phyloP scores from a whole-genome alignment of 2,329 filamentous ascomycete genomes.

The Pyrenochaeta sp. region DNA sequence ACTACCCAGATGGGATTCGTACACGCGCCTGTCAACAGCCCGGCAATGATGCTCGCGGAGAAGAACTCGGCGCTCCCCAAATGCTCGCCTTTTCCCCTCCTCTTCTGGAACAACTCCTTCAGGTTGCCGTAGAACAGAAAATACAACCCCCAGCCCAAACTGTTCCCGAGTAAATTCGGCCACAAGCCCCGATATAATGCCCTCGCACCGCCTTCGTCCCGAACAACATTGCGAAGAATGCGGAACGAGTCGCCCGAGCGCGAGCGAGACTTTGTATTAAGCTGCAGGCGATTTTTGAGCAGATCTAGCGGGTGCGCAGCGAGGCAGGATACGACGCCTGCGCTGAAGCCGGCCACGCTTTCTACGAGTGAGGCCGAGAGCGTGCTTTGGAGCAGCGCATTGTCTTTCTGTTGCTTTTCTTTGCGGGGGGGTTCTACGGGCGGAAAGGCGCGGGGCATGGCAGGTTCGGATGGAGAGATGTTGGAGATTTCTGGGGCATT shows the following conservation, averaged over 20 bases:
- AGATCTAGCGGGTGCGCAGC: constrained; percentile 92
- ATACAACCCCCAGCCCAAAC: constrained; percentile 88
- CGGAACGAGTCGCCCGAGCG: constrained; percentile 61
- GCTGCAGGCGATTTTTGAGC: constrained; percentile 94
- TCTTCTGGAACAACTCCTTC: constrained; percentile 60
- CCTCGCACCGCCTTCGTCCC: constrained; percentile 64
- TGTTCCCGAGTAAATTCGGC: constrained; percentile 91
- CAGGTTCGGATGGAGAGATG: constrained; percentile 16
- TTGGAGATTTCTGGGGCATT: constrained; percentile 26
- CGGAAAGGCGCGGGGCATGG: constrained; percentile 60
- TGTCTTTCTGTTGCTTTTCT: constrained; percentile 47
- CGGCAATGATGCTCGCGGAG: constrained; percentile 70
- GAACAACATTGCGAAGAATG: constrained; percentile 60
- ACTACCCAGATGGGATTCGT: constrained; percentile 99
- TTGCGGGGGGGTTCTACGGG: constrained; percentile 52
- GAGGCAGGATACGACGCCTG: constrained; percentile 85
- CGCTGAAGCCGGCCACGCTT: constrained; percentile 86
- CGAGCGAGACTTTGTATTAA: constrained; percentile 49
- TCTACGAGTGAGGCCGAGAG: constrained; percentile 77
- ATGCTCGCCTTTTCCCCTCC: constrained; percentile 48
- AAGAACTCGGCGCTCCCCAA: constrained; percentile 79
- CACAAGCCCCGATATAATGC: constrained; percentile 89
- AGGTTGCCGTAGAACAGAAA: constrained; percentile 77
- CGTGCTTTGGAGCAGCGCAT: constrained; percentile 38
- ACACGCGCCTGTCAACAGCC: constrained; percentile 77